A percentile compares a stretch with the other conserved stretches of the same genome.
Conservation (phyloP, 2,329 filamentous ascomycete genomes). For the Niveomyces coronatus region DNA sequence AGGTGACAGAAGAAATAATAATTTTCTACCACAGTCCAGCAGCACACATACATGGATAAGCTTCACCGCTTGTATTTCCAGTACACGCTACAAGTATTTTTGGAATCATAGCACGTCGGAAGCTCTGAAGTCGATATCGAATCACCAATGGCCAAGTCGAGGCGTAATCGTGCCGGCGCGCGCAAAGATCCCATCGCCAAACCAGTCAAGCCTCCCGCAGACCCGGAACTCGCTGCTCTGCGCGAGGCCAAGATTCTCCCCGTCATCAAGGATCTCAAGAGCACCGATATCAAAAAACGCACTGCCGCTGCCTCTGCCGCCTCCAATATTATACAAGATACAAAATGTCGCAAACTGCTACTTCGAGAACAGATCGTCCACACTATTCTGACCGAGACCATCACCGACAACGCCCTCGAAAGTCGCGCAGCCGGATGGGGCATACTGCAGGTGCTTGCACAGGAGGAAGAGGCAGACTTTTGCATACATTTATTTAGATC, state of each 20-base stretch:
- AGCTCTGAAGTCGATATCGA: too few relatives aligned
- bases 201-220: slow-evolving; percentile 48
- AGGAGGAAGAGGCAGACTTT: slow-evolving; percentile 57
- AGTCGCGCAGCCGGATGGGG: slow-evolving; percentile 58
- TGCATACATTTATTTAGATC: slow-evolving; percentile 54
- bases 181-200: slow-evolving; percentile 47
- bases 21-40: too few relatives aligned
- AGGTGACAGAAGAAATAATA: too few relatives aligned
- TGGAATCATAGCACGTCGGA: too few relatives aligned
- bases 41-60: too few relatives aligned
- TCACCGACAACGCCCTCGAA: slow-evolving; percentile 53
- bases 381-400: slow-evolving; percentile 51
- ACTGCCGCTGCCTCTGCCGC: slow-evolving; percentile 49
- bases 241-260: slow-evolving; percentile 54
- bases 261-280: slow-evolving; percentile 49
- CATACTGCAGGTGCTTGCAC: slow-evolving; percentile 49
- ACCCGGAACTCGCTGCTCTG: slow-evolving; percentile 53
- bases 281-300: slow-evolving; percentile 47
- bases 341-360: slow-evolving; percentile 52
- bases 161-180: slow-evolving; percentile 40
- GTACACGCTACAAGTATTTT: too few relatives aligned
- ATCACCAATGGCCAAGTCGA: slow-evolving; percentile 46
- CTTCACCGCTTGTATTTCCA: not conserved
- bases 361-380: slow-evolving; percentile 56
- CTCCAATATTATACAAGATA: slow-evolving; percentile 51